A percentile compares a stretch with the other conserved stretches of the same genome.
Conservation (phyloP, 2,329 filamentous ascomycete species). For the Fusarium floridanum region DNA sequence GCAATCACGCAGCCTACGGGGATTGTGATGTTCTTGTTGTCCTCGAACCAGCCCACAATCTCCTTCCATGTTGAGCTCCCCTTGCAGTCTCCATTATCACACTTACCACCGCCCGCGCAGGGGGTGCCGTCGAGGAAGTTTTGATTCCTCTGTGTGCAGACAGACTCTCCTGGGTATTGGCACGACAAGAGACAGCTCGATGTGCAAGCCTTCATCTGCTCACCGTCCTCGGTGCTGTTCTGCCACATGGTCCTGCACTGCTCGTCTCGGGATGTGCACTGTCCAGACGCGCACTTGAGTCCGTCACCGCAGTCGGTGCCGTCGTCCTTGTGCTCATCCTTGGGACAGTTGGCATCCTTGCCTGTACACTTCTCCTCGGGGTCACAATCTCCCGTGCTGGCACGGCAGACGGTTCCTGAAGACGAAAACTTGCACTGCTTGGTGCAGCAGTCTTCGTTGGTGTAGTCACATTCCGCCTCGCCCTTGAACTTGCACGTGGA, state of each 20-base stretch:
- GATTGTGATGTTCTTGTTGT: conserved; percentile 86
- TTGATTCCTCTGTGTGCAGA: conserved; percentile 83
- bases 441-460: conserved; percentile 86
- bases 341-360: conserved; percentile 77
- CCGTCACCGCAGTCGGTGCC: conserved; percentile 78
- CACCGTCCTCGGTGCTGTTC: conserved; percentile 73
- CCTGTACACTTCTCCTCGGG: conserved; percentile 87
- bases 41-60: conserved; percentile 79
- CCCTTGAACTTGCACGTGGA: conserved; percentile 82
- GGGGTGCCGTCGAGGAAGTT: conserved; percentile 94
- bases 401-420: conserved; percentile 81
- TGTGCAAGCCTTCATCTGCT: conserved; percentile 81
- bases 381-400: conserved; percentile 85
- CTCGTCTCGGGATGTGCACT: conserved; percentile 91
- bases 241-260: conserved; percentile 92
- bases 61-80: conserved; percentile 78
- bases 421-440: conserved; percentile 74
- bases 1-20: conserved; percentile 81
- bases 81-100: conserved; percentile 81
- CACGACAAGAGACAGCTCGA: conserved; percentile 82
- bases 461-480: conserved; percentile 81
- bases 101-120: conserved; percentile 84
- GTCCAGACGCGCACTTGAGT: conserved; percentile 87
- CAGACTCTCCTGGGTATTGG: conserved; percentile 76
- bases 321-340: conserved; percentile 76